phyloP scores from a whole-genome alignment of 768 basidiomycete genomes.

The Chalciporus sphaerocephalus region DNA sequence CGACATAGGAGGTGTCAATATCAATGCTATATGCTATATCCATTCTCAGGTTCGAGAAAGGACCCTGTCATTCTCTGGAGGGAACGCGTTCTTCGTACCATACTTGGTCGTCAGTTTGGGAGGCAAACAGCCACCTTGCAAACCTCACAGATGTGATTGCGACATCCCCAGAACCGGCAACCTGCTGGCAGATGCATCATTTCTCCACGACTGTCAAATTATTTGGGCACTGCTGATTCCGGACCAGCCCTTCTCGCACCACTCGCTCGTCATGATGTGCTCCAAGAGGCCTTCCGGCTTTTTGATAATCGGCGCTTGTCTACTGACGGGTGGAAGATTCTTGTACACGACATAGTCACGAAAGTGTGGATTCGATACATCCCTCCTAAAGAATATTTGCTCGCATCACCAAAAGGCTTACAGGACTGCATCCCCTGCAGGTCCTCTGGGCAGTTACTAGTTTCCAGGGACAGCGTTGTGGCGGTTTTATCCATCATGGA shows the following conservation, averaged over 20 bases:
- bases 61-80: conserved; percentile 14
- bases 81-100: conserved; percentile 38
- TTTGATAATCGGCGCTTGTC: conserved; percentile 33
- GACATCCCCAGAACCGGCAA: conserved; percentile 41
- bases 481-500: conserved; percentile 38
- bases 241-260: conserved; percentile 30
- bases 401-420: conserved; percentile 34
- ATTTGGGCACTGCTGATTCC: conserved; percentile 29
- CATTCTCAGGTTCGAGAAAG: neutral
- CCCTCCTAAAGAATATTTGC: conserved; percentile 27
- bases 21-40: no score
- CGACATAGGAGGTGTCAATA: conserved; percentile 32
- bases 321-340: conserved; percentile 29
- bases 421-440: conserved; percentile 34
- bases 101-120: conserved; percentile 33
- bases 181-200: conserved; percentile 32
- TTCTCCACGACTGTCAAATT: conserved; percentile 36
- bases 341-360: conserved; percentile 36
- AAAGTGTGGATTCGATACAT: conserved; percentile 32
- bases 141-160: conserved; percentile 29
- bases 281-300: conserved; percentile 30
- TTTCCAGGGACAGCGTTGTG: conserved; percentile 36
- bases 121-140: conserved; percentile 32
- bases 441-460: conserved; percentile 40
- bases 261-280: conserved; percentile 25